Percentiles rank a stretch among this genome's conserved stretches.
Conservation (phyloP, 1,284 basidiomycete species). For the Austroboletus olivaceoglutinosus region DNA sequence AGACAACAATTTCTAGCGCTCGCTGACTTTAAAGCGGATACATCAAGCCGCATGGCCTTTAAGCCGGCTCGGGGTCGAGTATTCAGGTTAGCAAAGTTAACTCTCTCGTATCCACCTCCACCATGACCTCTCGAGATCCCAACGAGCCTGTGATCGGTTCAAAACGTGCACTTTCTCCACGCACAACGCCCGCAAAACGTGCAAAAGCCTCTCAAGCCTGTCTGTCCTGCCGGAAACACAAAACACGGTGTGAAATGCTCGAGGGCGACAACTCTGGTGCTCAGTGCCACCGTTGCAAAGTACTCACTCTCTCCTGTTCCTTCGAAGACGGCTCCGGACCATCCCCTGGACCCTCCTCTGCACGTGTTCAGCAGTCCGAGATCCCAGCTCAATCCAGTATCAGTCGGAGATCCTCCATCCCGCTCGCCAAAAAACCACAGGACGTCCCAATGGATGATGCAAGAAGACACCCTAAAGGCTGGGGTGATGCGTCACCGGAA, state of each 20-base stretch:
- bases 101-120: conserved; percentile 9
- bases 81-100: conserved; percentile 1
- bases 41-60: conserved; percentile 9
- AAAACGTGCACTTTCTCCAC: conserved; percentile 34
- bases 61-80: conserved; percentile 16
- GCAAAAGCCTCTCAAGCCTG: conserved; percentile 41
- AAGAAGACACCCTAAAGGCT: conserved; percentile 21
- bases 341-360: conserved; percentile 14
- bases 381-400: conserved; percentile 14
- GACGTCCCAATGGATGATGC: conserved; percentile 27
- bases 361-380: conserved; percentile 20
- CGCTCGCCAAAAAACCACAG: conserved; percentile 19
- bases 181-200: conserved; percentile 32
- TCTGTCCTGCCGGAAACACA: conserved; percentile 42
- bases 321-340: conserved; percentile 33
- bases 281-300: conserved; percentile 44
- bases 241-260: conserved; percentile 45
- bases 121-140: conserved; percentile 16
- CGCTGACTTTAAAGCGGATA: conserved; percentile 33
- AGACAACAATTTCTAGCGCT: not conserved
- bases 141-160: conserved; percentile 25
- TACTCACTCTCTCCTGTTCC: conserved; percentile 40
- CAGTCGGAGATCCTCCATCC: conserved; percentile 28
- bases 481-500: conserved; percentile 21
- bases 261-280: conserved; percentile 33